Conservation (phyloP, 106 monocot species). For the Xerophyta viscosa region DNA sequence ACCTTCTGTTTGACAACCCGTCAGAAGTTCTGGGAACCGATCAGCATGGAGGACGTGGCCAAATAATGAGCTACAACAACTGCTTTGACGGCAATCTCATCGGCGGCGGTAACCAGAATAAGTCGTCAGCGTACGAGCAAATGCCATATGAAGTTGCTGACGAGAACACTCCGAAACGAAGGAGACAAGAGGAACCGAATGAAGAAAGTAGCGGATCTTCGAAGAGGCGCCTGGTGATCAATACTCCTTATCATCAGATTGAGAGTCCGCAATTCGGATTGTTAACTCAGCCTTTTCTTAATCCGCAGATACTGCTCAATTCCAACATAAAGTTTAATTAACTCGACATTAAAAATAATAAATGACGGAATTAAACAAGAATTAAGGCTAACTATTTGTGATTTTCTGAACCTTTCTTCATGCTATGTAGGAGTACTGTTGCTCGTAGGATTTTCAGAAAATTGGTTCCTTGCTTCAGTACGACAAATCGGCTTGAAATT, state of each 20-base stretch:
- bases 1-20: constrained; percentile 28
- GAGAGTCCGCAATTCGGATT: constrained; percentile 14
- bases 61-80: background rate
- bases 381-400: background rate
- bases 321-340: constrained; percentile 24
- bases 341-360: background rate
- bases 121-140: no score
- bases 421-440: no score
- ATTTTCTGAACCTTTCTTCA: constrained; percentile 1
- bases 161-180: no score
- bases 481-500: no score
- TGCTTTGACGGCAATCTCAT: no score
- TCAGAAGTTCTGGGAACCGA: constrained; percentile 15
- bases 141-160: no score
- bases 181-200: background rate
- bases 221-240: background rate
- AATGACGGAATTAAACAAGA: background rate
- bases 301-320: constrained; percentile 27
- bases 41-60: background rate
- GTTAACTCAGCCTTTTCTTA: constrained; percentile 18
- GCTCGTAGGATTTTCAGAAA: no score
- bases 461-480: no score
- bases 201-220: background rate
- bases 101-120: no score
- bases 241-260: background rate